Evolutionary conservation across 176 grass and related monocot species (phyloP), one percentile per base, ranked within the genome.

Genomic region (Thinopyrum elongatum): DNA sequence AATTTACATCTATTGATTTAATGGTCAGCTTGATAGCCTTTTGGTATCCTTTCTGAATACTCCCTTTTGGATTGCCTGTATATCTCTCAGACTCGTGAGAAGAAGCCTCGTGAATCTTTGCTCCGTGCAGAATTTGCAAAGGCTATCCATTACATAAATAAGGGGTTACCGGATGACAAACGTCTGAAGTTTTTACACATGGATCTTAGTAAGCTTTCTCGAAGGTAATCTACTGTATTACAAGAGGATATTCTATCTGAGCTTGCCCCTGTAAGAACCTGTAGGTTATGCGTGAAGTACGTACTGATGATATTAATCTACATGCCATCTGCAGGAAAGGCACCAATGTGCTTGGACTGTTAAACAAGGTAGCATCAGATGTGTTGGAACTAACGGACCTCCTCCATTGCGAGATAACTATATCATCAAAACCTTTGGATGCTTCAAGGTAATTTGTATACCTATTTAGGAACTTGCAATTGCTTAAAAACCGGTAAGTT

Each of bases 91-190:
- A 94, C 97, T 76, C 92, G 76, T 59, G 97, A 99, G 92, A 99
- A 96, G 87, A 99, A 94, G 76, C 94, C 97, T 55, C 92, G 97
- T 88, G 97, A 99, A 88, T 93, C 97, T 61, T 82, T 99, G 71
- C 97, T 99, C 70, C 84, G 94, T 83, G 87, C 85, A 65, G 94
- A 99, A 85, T 99, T 99, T 89, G 92, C 94, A 66, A 93, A 91
- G 74, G 92, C 97, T 69, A 99, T 99, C 53, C 70, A 97, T 91
- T 57, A 87, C 39, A 94, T 99, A 83, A 99, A 99, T 70, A 99
- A 96, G 74, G 87, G 74, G 63, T 89, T 94, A 57, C 51, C 92
- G 31, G 89, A 93, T 64, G 90, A 97, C 65, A 85, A 80, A 26
- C 84, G 85, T 65, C 88, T 99, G 28, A 94, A 84, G 78, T 99